phyloP scores from a whole-genome alignment of 768 basidiomycete species.

The Saitozyma podzolica region DNA sequence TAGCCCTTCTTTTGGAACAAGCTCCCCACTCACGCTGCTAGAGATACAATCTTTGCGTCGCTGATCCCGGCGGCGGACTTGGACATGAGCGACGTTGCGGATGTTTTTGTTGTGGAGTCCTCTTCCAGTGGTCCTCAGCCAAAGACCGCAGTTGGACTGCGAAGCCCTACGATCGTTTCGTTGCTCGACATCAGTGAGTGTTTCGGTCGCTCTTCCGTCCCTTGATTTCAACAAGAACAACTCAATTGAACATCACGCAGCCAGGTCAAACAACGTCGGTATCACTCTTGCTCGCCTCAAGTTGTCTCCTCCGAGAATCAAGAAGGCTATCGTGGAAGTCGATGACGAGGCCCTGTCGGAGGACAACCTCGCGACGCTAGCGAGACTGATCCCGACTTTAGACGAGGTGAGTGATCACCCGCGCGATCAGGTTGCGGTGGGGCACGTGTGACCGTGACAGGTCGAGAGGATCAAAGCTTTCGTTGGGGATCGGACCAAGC shows the following conservation, averaged over 20 bases:
- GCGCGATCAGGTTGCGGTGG: not conserved
- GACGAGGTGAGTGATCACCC: conserved; percentile 65
- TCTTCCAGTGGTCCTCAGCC: conserved; percentile 54
- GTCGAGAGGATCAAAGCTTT: conserved; percentile 67
- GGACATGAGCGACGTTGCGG: conserved; percentile 70
- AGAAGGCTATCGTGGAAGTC: conserved; percentile 68
- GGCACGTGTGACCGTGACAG: conserved; percentile 52
- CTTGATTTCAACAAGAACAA: too few species aligned
- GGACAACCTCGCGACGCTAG: conserved; percentile 76
- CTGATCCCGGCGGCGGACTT: conserved; percentile 53
- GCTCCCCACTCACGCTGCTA: conserved; percentile 56
- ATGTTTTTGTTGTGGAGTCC: conserved; percentile 63
- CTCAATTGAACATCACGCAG: conserved; percentile 14
- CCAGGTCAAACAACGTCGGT: conserved; percentile 79
- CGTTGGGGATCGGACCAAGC: conserved; percentile 64
- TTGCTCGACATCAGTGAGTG: conserved; percentile 66
- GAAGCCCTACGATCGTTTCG: conserved; percentile 65
- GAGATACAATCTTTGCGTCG: conserved; percentile 66
- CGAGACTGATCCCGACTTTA: conserved; percentile 71
- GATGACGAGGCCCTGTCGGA: conserved; percentile 68
- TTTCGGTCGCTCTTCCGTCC: too few species aligned
- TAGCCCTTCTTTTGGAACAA: conserved; percentile 92
- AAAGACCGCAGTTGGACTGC: conserved; percentile 48
- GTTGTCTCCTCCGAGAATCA: conserved; percentile 64
- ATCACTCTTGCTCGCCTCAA: conserved; percentile 83